Evolutionary conservation across 1,284 basidiomycete species (phyloP), one percentile per base, ranked within the genome.

Genomic region (Dichomitus squalens): DNA sequence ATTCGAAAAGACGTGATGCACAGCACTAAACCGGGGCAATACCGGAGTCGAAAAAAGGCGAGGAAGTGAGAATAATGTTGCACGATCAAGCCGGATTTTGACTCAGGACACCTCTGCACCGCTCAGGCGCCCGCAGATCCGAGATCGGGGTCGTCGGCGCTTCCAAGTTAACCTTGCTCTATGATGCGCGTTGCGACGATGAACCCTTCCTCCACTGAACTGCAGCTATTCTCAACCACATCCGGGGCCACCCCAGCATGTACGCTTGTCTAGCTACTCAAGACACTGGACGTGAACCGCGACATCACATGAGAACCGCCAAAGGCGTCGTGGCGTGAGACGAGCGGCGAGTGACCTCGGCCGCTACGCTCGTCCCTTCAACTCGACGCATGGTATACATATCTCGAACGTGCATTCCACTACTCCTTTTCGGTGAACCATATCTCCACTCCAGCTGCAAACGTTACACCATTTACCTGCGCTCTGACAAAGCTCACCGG

Each of bases 41-140:
- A 49, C 35, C 50, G 47, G 38, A 41, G 20, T 39, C 18, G n/a
- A 44, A n/a, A 48, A 35, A 44, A 34, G 46, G 38, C 23, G 51
- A 47, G 34, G 39, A 56, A 39, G 33, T 41, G 43, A 46, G 40
- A 34, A 36, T 18, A n/a, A n/a, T n/a, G 48, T 43, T 29, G 50
- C 49, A 51, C 60, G 57, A 57, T 51, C 53, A 53, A 47, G 33
- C 52, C 58, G 61, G 61, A 46, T 47, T 56, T 58, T 52, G 56
- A 63, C 50, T 59, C 61, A 58, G 34, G 35, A 11, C 21, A 43
- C 49, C 52, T 47, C 43, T 46, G 35, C n/a, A 16, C 31, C 16
- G 21, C 23, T 23, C 38, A 56, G 44, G 34, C n/a, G 55, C 52
- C 52, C 57, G 43, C 53, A 25, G 52, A 54, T 49, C 44, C 34